Evolutionary conservation across 805 yeast species (phyloP).

Genomic region (Torulaspora microellipsoides): DNA sequence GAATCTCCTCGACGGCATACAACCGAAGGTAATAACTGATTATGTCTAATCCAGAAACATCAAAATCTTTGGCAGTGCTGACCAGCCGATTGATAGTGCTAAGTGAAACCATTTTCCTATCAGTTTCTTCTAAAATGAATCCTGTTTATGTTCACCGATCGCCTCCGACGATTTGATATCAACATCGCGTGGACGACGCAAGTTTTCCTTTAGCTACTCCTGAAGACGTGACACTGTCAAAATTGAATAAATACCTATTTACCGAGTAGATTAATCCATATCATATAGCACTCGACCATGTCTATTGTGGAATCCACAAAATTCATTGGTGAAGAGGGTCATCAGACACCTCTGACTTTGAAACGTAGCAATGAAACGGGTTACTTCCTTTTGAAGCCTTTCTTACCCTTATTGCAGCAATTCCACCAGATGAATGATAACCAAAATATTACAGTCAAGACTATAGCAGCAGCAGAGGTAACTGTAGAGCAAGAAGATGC

Average conservation of each 20-base stretch:
- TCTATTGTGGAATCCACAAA: slow-evolving; percentile 17
- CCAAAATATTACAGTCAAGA: slow-evolving; percentile 1
- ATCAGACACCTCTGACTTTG: slow-evolving; percentile 17
- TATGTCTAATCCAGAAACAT: slow-evolving; percentile 22
- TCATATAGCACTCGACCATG: slow-evolving; percentile 9
- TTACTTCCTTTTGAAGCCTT: slow-evolving; percentile 21
- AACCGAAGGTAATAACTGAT: slow-evolving; percentile 38
- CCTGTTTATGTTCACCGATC: neutral
- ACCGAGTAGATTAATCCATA: too few relatives aligned
- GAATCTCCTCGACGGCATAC: slow-evolving; percentile 69
- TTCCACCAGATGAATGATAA: slow-evolving; percentile 1
- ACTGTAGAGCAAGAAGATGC: slow-evolving; percentile 15
- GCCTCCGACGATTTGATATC: slow-evolving; percentile 7
- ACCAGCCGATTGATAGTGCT: slow-evolving; percentile 11
- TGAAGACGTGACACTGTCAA: neutral
- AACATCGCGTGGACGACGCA: slow-evolving; percentile 5
- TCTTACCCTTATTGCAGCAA: slow-evolving; percentile 24
- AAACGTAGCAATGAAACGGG: slow-evolving; percentile 23
- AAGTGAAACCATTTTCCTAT: slow-evolving; percentile 2
- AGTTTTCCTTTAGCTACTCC: slow-evolving; percentile 1
- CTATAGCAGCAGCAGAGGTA: slow-evolving; percentile 6
- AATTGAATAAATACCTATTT: too few relatives aligned
- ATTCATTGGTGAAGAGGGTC: slow-evolving; percentile 12
- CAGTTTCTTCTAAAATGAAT: neutral
- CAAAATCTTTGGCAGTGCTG: slow-evolving; percentile 25